Evolutionary conservation across 768 basidiomycete genomes (phyloP), one percentile per base, ranked within the genome.

Genomic region (Xanthoconium purpureum): DNA sequence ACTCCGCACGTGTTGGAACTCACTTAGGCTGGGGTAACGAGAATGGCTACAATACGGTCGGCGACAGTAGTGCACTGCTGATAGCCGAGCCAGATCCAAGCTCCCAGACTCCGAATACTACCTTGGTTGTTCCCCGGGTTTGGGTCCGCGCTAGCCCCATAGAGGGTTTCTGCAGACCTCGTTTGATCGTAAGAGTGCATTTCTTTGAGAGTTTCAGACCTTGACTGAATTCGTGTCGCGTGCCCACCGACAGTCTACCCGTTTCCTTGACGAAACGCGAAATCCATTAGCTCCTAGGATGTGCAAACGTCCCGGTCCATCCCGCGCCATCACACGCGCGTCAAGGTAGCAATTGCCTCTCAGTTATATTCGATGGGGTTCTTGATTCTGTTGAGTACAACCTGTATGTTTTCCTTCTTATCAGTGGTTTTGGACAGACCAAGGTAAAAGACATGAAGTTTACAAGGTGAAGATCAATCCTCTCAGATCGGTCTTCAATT

Each of bases 381-480:
- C 3, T 43, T 29, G 12, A 28, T 7, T 37, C 40, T 24, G 12
- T 43, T 14, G 3, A 38, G 30, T 8, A 38, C 28, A 37, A 24
- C 38, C 29, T 5, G 13, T 14, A 13, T 7, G 32, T 35, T 20
- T 29, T 43, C 32, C 20, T 14, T 32, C 18, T 32, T 6, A 45
- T 11, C 39, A 24, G 14, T 33, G 10, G 36, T 12, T 40, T 17
- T 42, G 44, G 35, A 38, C 42, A 36, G 36, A 51, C 20, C 40
- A 20, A 0, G 7, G 30, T n/a, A 10, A 7, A 39, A 46, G 53
- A 30, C 52, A 86, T 86, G 84, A 84, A 83, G 65, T 86, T 85
- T 74, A 77, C 80, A 62, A 74, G 76, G 84, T 84, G 52, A 61
- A 77, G 65, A 15, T 10, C n/a, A 28, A 20, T 32, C n/a, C 18